Evolutionary conservation across 2,329 filamentous ascomycete species (phyloP).

Genomic region (Cladosporium sp.): DNA sequence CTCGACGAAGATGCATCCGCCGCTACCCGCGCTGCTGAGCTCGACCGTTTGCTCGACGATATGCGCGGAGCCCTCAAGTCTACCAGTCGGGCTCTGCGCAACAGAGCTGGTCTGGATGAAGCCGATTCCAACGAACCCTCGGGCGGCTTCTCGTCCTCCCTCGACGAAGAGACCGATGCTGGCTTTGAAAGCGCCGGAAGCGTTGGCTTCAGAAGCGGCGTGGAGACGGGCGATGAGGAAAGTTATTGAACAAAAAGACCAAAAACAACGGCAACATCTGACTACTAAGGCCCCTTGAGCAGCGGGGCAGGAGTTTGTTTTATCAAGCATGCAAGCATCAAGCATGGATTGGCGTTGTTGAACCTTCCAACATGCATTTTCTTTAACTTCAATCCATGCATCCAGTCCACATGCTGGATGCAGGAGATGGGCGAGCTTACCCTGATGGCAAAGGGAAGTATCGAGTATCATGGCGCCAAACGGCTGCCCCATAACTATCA

Average conservation of each 20-base stretch:
- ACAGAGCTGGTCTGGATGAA: conserved; percentile 7
- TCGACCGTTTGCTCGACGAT: conserved; percentile 27
- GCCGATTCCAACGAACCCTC: conserved; percentile 17
- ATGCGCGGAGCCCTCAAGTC: conserved; percentile 16
- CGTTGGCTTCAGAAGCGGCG: conserved; percentile 11
- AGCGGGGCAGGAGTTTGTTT: background rate
- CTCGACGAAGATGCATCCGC: conserved; percentile 29
- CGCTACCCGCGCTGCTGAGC: conserved; percentile 26
- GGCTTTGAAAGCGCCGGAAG: conserved; percentile 14
- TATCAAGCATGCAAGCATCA: background rate
- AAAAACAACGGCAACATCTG: no score
- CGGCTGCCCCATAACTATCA: no score
- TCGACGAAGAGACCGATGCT: conserved; percentile 16
- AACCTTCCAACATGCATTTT: no score
- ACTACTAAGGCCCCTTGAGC: background rate
- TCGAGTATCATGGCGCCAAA: no score
- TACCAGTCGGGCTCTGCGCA: conserved; percentile 10
- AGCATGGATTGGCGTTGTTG: background rate
- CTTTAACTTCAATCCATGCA: no score
- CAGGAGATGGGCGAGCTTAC: no score
- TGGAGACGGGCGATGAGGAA: conserved; percentile 18
- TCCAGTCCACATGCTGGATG: no score
- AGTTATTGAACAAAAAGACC: conserved; percentile 1
- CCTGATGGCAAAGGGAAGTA: no score
- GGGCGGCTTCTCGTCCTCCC: background rate